phyloP scores from a whole-genome alignment of 768 basidiomycete species.

The Pleurotus ostreatus region DNA sequence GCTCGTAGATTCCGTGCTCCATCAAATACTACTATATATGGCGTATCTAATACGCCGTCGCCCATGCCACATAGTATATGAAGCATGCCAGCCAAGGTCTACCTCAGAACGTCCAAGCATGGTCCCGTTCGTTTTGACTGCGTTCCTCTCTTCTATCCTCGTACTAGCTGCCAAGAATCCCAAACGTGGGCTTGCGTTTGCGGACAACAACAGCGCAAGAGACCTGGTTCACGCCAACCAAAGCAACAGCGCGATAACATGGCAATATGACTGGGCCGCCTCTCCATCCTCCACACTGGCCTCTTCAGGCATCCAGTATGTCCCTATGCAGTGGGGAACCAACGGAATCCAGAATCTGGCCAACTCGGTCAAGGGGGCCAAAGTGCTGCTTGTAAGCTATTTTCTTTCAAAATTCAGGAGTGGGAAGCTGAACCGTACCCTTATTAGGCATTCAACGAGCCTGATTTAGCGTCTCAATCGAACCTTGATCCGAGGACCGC shows the following conservation, averaged over 20 bases:
- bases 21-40: no score
- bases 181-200: slow-evolving; percentile 33
- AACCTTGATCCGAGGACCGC: slow-evolving; percentile 26
- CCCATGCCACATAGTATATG: no score
- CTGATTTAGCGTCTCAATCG: slow-evolving; percentile 28
- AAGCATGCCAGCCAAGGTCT: no score
- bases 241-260: slow-evolving; percentile 25
- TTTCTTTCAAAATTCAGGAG: no score
- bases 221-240: slow-evolving; percentile 25
- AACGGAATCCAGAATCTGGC: slow-evolving; percentile 24
- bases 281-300: slow-evolving; percentile 25
- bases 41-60: no score
- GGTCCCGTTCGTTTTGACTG: background rate
- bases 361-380: slow-evolving; percentile 28
- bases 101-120: background rate
- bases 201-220: slow-evolving; percentile 19
- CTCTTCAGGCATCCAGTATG: slow-evolving; percentile 26
- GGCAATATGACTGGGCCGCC: slow-evolving; percentile 41
- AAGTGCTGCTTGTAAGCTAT: slow-evolving; percentile 29
- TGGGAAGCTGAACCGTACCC: no score
- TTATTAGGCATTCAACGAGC: slow-evolving; percentile 32
- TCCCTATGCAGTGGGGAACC: slow-evolving; percentile 37
- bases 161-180: slow-evolving; percentile 25
- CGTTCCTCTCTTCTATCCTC: background rate
- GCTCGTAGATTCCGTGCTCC: no score